phyloP scores from a whole-genome alignment of 192 early-diverging fungal species.

The Entomortierella lignicola region DNA sequence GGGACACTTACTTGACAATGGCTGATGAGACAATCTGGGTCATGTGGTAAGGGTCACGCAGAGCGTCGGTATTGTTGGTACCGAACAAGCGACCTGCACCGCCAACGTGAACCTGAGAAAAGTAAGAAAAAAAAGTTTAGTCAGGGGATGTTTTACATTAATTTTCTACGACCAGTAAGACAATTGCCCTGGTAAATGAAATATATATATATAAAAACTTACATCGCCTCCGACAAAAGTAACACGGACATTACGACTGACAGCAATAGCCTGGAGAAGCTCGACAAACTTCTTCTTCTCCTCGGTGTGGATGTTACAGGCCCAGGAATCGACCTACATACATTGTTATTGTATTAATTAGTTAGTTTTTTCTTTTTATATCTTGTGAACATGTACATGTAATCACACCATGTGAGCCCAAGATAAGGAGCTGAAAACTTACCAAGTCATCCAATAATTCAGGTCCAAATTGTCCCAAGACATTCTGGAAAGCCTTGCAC shows the following conservation, averaged over 20 bases:
- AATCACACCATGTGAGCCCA: not conserved
- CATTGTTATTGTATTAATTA: no score
- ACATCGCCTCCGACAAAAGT: conserved; percentile 90
- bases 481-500: conserved; percentile 53
- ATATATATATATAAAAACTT: conserved; percentile 42
- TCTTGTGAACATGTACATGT: not conserved
- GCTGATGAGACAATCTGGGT: conserved; percentile 84
- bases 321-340: conserved; percentile 46
- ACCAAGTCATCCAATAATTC: conserved; percentile 90
- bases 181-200: not conserved
- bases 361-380: no score
- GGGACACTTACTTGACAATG: conserved; percentile 72
- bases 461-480: conserved; percentile 73
- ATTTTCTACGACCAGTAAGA: no score
- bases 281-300: conserved; percentile 78
- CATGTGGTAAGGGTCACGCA: conserved; percentile 79
- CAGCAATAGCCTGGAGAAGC: conserved; percentile 74
- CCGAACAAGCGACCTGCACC: conserved; percentile 70
- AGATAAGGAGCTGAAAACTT: conserved; percentile 55
- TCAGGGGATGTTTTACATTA: not conserved
- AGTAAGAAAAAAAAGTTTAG: not conserved
- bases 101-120: conserved; percentile 67
- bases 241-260: conserved; percentile 69
- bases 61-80: conserved; percentile 62
- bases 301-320: conserved; percentile 66